These are phyloP conservation scores for Trichoderma afroharzianum DNA, from an alignment of 2,329 filamentous ascomycete species.

Conservation along the genomic window DNA sequence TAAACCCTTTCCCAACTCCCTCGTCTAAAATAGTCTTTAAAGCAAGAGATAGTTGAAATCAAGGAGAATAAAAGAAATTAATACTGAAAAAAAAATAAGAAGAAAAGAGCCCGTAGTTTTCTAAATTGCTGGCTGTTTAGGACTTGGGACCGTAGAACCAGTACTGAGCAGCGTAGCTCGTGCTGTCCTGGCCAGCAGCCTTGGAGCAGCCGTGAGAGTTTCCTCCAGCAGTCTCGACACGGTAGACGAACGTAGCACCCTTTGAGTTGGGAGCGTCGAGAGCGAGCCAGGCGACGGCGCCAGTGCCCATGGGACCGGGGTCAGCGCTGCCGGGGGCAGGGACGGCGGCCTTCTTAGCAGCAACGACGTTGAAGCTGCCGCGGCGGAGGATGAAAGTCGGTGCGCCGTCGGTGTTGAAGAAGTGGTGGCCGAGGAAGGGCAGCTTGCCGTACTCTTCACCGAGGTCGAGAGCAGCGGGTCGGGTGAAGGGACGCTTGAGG, in stretches of 20 bases:
- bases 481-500: conserved; percentile 43
- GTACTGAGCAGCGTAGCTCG: conserved; percentile 55
- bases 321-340: conserved; percentile 50
- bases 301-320: conserved; percentile 44
- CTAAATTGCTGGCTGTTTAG: conserved; percentile 19
- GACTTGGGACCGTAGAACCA: conserved; percentile 47
- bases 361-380: conserved; percentile 38
- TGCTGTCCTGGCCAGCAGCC: conserved; percentile 44
- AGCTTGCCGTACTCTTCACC: conserved; percentile 32
- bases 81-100: neutral
- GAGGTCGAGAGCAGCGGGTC: conserved; percentile 38
- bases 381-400: conserved; percentile 59
- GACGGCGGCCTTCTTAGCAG: conserved; percentile 47
- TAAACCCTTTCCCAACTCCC: neutral
- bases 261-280: conserved; percentile 40
- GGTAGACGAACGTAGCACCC: conserved; percentile 46
- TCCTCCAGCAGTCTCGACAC: conserved; percentile 54
- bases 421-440: conserved; percentile 60
- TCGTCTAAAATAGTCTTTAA: neutral
- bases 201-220: conserved; percentile 40
- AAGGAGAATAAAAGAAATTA: neutral
- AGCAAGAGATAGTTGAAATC: neutral
- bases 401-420: conserved; percentile 52
- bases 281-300: conserved; percentile 54
- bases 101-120: neutral